Percentiles rank a stretch among this genome's conserved stretches.
These are phyloP conservation scores for Nitzschia palea DNA, from an alignment of 108 stramenopile species.

Conservation along the genomic window DNA sequence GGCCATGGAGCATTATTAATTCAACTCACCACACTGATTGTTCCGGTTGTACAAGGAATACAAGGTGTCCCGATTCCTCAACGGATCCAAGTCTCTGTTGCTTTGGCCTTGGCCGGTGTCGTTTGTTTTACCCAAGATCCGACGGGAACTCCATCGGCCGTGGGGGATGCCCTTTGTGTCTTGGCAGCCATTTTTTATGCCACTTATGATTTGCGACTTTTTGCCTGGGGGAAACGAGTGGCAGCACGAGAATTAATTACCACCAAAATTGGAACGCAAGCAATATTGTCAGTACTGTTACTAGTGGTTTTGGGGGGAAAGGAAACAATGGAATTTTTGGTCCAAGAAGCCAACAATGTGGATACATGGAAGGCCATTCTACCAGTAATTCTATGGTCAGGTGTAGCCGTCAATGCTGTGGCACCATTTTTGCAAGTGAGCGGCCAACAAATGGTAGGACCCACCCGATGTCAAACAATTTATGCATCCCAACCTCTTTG, in stretches of 20 bases:
- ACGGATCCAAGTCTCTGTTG: slow-evolving; percentile 58
- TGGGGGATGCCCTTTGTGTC: slow-evolving; percentile 66
- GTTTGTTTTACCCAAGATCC: slow-evolving; percentile 70
- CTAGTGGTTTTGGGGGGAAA: neutral
- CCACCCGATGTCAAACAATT: slow-evolving; percentile 67
- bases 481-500: slow-evolving; percentile 81
- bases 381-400: slow-evolving; percentile 57
- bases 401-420: slow-evolving; percentile 72
- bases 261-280: slow-evolving; percentile 69
- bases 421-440: slow-evolving; percentile 77
- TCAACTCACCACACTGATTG: slow-evolving; percentile 78
- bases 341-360: slow-evolving; percentile 20
- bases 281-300: slow-evolving; percentile 52
- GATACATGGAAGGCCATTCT: slow-evolving; percentile 30
- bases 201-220: slow-evolving; percentile 72
- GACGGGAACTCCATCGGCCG: slow-evolving; percentile 34
- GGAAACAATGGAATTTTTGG: neutral
- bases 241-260: slow-evolving; percentile 59
- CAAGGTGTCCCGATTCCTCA: slow-evolving; percentile 71
- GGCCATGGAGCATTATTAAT: slow-evolving; percentile 81
- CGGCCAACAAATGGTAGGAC: slow-evolving; percentile 73
- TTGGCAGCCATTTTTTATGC: slow-evolving; percentile 76
- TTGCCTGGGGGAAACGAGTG: slow-evolving; percentile 66
- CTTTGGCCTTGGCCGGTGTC: slow-evolving; percentile 65
- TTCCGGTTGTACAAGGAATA: slow-evolving; percentile 62